Evolutionary conservation across 2,329 filamentous ascomycete genomes (phyloP).

Genomic region (Pestalotiopsis sp.): DNA sequence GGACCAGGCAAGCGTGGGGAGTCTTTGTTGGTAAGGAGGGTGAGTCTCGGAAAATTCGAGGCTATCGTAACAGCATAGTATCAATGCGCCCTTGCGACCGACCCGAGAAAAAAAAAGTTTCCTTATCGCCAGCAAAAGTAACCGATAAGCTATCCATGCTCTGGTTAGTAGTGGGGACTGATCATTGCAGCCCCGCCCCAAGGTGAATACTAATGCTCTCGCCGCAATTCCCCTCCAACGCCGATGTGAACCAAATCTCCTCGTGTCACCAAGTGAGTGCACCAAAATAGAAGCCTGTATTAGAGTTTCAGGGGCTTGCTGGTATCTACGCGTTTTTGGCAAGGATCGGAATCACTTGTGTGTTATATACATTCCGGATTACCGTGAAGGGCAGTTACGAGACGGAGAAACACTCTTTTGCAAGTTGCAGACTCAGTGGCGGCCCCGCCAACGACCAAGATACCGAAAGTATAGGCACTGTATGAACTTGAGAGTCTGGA

Average conservation of each 20-base stretch:
- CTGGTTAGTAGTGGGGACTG: background rate
- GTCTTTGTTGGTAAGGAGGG: background rate
- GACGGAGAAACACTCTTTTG: background rate
- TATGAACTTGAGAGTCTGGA: too few species aligned
- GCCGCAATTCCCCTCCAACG: background rate
- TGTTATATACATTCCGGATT: background rate
- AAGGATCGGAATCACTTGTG: background rate
- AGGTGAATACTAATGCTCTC: background rate
- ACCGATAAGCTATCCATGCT: slow-evolving; percentile 2
- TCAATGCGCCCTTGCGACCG: background rate
- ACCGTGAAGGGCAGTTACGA: background rate
- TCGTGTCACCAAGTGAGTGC: background rate
- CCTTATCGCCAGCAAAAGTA: background rate
- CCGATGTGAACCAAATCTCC: background rate
- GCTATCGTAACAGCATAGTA: slow-evolving; percentile 1
- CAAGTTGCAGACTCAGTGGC: background rate
- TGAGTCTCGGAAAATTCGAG: background rate
- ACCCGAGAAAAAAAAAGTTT: slow-evolving; percentile 7
- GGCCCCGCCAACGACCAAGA: background rate
- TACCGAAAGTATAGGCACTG: too few species aligned
- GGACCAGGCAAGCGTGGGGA: background rate
- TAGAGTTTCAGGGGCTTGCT: background rate
- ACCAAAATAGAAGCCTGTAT: background rate
- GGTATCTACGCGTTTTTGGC: background rate
- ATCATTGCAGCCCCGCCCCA: background rate